A percentile compares a stretch with the other conserved stretches of the same genome.
phyloP scores from a whole-genome alignment of 352 stramenopile genomes.

The Pythium utonaiense region DNA sequence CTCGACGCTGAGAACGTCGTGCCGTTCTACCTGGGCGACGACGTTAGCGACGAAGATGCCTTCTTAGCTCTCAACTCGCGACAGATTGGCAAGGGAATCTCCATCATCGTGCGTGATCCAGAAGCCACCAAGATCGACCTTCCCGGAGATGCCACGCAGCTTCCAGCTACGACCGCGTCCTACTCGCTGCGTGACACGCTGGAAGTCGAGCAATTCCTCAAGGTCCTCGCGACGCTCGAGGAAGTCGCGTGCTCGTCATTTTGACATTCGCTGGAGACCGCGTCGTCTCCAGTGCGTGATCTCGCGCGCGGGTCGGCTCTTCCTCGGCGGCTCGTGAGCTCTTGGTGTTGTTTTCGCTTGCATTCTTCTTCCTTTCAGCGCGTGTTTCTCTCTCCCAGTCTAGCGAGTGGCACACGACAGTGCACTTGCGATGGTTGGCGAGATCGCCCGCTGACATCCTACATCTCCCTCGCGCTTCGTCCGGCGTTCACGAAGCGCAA shows the following conservation, averaged over 20 bases:
- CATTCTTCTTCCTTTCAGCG: slow-evolving; percentile 1
- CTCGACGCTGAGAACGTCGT: slow-evolving; percentile 63
- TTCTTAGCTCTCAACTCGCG: slow-evolving; percentile 54
- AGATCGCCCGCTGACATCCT: background rate
- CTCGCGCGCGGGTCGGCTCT: slow-evolving; percentile 1
- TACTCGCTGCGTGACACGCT: slow-evolving; percentile 58
- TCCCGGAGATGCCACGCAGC: slow-evolving; percentile 39
- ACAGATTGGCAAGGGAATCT: slow-evolving; percentile 42
- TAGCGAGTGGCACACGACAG: background rate
- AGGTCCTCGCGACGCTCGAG: slow-evolving; percentile 38
- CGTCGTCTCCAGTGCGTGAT: slow-evolving; percentile 14
- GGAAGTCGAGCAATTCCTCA: slow-evolving; percentile 60
- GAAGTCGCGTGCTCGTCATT: slow-evolving; percentile 28
- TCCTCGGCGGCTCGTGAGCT: slow-evolving; percentile 13
- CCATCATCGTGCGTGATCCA: slow-evolving; percentile 59
- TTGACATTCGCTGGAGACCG: slow-evolving; percentile 25
- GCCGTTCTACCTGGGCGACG: slow-evolving; percentile 81
- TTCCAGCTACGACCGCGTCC: slow-evolving; percentile 44
- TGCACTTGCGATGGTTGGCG: background rate
- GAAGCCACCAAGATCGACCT: slow-evolving; percentile 44
- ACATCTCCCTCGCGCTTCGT: slow-evolving; percentile 15
- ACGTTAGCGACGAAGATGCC: slow-evolving; percentile 76
- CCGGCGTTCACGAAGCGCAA: slow-evolving; percentile 26
- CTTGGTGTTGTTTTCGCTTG: slow-evolving; percentile 2
- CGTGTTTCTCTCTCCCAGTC: background rate